Evolutionary conservation across 306 rosid genomes (phyloP), one percentile per base, ranked within the genome.

Genomic region (Luffa aegyptiaca): DNA sequence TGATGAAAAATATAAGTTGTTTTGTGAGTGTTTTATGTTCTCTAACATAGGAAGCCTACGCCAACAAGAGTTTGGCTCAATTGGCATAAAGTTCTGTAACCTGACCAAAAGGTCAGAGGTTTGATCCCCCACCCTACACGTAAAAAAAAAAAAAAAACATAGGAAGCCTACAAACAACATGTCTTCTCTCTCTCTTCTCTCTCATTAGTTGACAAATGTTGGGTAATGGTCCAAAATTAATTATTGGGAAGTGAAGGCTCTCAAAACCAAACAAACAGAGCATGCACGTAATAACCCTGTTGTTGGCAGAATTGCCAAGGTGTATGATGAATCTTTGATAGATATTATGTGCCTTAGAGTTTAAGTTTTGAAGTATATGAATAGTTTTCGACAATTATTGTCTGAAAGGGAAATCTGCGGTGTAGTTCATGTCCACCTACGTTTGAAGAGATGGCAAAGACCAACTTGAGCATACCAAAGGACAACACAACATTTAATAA

Each of bases 391-490:
- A 74, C 61, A 74, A 74, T 74, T 74, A 71, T 75, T 35, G 35
- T 75, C 10, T 18, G 78, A 51, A 75, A 75, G 78, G 45, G 78
- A 75, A 75, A 16, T 75, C 62, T 75, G 63, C 12, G 63, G 63
- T 52, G 63, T 49, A 51, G 48, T 49, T 75, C 42, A 17, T 51
- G 63, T 52, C 78, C 63, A 52, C 78, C 78, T 52, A 36, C 58
- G 58, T 75, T 75, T 26, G 11, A 51, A 51, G 78, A 75, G 78
- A 75, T 75, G 63, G 63, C 39, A 75, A 75, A 52, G 31, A 17
- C 48, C 78, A 52, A 35, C 78, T 35, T 35, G 26, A 33, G 21
- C 62, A 51, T 52, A 49, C 62, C 63, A 52, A 75, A 53, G 62
- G 46, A 75, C 78, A 75, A 52, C 21, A 5, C 62, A 75, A 21